A percentile compares a stretch with the other conserved stretches of the same genome.
Conservation (phyloP, 768 basidiomycete species). For the Psilocybe cyanescens region DNA sequence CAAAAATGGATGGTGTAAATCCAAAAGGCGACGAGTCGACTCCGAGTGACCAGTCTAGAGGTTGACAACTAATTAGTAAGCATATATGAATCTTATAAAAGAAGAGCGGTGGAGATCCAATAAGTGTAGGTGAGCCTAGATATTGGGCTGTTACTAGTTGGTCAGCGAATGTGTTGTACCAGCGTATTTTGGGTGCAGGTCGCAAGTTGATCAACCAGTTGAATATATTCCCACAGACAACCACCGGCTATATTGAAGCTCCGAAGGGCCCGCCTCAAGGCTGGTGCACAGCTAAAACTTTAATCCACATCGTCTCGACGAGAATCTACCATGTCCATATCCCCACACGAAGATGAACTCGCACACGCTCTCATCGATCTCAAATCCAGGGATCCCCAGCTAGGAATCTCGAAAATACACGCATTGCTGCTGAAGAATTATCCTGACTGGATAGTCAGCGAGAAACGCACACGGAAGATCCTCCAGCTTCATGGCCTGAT, state of each 20-base stretch:
- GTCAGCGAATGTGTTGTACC: too few species aligned
- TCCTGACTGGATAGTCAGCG: constrained; percentile 80
- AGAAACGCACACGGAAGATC: constrained; percentile 79
- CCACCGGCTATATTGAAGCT: neutral
- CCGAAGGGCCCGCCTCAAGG: neutral
- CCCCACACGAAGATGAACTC: constrained; percentile 71
- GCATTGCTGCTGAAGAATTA: constrained; percentile 58
- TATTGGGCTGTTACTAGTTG: too few species aligned
- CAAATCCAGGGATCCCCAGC: constrained; percentile 57
- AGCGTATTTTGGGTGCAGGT: too few species aligned
- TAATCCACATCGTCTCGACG: neutral
- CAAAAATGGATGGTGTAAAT: too few species aligned
- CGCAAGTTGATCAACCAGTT: too few species aligned
- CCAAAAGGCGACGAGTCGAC: too few species aligned
- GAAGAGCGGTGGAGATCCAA: too few species aligned
- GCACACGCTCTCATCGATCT: constrained; percentile 56
- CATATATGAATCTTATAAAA: too few species aligned
- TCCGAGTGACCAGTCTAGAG: too few species aligned
- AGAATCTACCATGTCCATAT: constrained; percentile 9
- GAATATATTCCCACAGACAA: neutral
- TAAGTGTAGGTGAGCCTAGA: too few species aligned
- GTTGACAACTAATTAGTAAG: too few species aligned
- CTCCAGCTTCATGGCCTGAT: constrained; percentile 63
- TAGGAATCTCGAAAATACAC: constrained; percentile 78
- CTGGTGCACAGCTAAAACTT: neutral